phyloP scores from a whole-genome alignment of 257 asterid genomes.

The Petrea volubilis region DNA sequence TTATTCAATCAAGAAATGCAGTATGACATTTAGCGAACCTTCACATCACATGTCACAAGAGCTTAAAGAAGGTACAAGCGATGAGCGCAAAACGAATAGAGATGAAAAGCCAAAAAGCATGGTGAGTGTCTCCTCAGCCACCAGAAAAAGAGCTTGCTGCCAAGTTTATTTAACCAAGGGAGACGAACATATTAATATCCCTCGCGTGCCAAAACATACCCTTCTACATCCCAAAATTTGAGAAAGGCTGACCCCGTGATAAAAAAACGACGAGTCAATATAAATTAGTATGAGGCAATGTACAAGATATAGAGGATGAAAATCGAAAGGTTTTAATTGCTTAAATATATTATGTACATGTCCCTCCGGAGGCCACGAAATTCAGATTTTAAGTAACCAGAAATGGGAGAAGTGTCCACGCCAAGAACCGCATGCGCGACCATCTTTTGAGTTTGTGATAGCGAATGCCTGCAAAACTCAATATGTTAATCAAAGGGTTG shows the following conservation, averaged over 20 bases:
- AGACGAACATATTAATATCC: conserved; percentile 15
- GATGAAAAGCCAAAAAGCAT: neutral
- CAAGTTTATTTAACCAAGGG: conserved; percentile 6
- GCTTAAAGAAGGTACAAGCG: neutral
- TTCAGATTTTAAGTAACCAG: neutral
- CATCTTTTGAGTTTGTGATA: conserved; percentile 13
- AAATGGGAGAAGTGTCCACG: conserved; percentile 29
- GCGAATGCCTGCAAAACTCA: conserved; percentile 35
- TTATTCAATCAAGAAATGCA: conserved; percentile 14
- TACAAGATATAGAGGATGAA: conserved; percentile 21
- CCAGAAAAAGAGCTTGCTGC: conserved; percentile 17
- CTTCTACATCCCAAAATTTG: conserved; percentile 43
- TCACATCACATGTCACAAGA: neutral
- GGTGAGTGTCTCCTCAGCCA: neutral
- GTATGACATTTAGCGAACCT: neutral
- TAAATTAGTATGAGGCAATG: conserved; percentile 3
- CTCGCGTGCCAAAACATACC: conserved; percentile 25
- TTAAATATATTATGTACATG: conserved; percentile 16
- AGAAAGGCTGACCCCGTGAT: conserved; percentile 32
- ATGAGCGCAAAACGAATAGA: neutral
- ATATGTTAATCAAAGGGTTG: neutral
- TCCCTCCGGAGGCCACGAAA: conserved; percentile 21
- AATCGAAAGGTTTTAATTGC: conserved; percentile 10
- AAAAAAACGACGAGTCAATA: neutral
- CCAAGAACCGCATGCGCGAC: conserved; percentile 8